Conservation (phyloP, 805 yeast genomes). For the Candida arabinofermentans region DNA sequence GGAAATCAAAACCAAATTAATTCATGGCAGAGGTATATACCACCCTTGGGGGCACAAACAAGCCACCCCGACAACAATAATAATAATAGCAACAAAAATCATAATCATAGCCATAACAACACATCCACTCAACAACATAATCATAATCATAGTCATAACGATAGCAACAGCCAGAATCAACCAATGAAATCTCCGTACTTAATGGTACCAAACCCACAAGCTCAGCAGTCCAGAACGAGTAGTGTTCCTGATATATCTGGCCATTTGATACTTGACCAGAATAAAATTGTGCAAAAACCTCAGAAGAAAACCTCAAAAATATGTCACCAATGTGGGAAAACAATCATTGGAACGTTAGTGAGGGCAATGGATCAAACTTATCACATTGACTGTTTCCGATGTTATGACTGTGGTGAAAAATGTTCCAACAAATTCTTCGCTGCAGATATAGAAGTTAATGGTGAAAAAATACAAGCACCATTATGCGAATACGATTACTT, state of each 20-base stretch:
- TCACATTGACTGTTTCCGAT: slow-evolving; percentile 84
- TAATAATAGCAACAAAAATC: slow-evolving; percentile 18
- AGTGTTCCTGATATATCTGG: slow-evolving; percentile 11
- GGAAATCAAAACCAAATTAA: too few species aligned
- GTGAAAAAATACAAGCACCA: slow-evolving; percentile 43
- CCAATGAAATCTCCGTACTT: neutral
- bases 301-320: slow-evolving; percentile 29
- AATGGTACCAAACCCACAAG: neutral
- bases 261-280: neutral
- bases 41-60: neutral
- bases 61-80: slow-evolving; percentile 31
- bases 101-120: neutral
- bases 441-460: slow-evolving; percentile 42
- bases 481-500: slow-evolving; percentile 93
- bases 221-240: slow-evolving; percentile 9
- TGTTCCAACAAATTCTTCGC: slow-evolving; percentile 91
- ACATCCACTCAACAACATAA: slow-evolving; percentile 17
- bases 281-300: slow-evolving; percentile 1
- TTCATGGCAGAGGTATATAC: neutral
- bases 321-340: slow-evolving; percentile 50
- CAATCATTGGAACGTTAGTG: slow-evolving; percentile 72
- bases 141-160: neutral
- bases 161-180: slow-evolving; percentile 52
- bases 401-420: slow-evolving; percentile 76
- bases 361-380: slow-evolving; percentile 76